These are phyloP conservation scores for Phytophthora pluvialis DNA, from an alignment of 352 stramenopile genomes.

Conservation along the genomic window DNA sequence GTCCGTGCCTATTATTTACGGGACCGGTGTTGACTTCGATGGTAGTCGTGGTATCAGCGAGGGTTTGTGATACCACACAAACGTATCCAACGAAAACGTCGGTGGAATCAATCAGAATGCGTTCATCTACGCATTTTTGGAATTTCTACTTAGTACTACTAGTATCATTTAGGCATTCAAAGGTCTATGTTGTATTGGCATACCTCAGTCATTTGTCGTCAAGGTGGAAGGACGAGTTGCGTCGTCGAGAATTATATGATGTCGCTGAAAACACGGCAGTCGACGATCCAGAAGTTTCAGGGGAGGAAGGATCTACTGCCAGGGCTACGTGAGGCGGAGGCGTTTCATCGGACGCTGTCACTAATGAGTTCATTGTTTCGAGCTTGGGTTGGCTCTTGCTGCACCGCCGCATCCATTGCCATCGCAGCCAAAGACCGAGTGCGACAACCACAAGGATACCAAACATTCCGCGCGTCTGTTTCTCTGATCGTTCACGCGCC, in stretches of 20 bases:
- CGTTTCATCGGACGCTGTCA: conserved; percentile 7
- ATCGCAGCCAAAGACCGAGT: conserved; percentile 40
- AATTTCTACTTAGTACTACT: too few relatives aligned
- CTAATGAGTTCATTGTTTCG: conserved; percentile 27
- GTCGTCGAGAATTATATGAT: conserved; percentile 33
- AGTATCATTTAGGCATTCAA: conserved; percentile 16
- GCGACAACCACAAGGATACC: conserved; percentile 26
- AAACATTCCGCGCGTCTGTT: conserved; percentile 26
- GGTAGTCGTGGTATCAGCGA: too few relatives aligned
- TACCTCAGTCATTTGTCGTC: conserved; percentile 33
- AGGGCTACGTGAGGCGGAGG: conserved; percentile 31
- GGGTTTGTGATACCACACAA: too few relatives aligned
- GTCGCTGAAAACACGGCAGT: conserved; percentile 36
- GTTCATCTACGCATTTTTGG: too few relatives aligned
- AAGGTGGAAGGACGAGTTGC: conserved; percentile 46
- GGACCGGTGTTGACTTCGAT: too few relatives aligned
- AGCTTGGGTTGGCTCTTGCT: conserved; percentile 30
- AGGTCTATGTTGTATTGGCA: conserved; percentile 21
- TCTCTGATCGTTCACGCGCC: conserved; percentile 30
- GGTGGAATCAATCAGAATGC: too few relatives aligned
- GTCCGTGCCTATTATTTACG: too few relatives aligned
- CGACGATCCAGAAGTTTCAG: conserved; percentile 30
- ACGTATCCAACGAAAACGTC: too few relatives aligned
- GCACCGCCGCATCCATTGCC: conserved; percentile 39
- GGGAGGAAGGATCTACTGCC: conserved; percentile 26